A percentile compares a stretch with the other conserved stretches of the same genome.
Evolutionary conservation across 1,284 basidiomycete genomes (phyloP).

Genomic region (Fomitiporia mediterranea): DNA sequence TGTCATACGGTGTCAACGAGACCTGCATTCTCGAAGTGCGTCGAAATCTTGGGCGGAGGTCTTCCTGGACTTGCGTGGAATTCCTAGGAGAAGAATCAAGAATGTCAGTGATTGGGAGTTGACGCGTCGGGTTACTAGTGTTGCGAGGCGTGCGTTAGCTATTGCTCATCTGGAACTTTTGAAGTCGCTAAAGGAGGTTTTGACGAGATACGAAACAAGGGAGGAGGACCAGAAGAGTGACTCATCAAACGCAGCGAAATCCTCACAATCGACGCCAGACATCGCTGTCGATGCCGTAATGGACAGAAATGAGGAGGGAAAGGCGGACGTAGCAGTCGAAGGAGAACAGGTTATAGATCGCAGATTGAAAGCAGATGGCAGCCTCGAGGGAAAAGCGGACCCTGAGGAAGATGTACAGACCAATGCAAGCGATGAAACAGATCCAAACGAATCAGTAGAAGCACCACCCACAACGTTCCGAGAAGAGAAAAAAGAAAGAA

Average conservation of each 20-base stretch:
- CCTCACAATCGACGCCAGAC: background rate
- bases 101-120: background rate
- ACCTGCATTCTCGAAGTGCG: background rate
- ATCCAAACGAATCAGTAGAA: background rate
- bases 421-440: background rate
- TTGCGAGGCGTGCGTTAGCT: background rate
- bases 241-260: too few species aligned
- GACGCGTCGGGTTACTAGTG: constrained; percentile 6
- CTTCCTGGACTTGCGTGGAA: constrained; percentile 11
- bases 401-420: background rate
- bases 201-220: background rate
- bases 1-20: background rate
- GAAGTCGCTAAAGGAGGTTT: background rate
- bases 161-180: background rate
- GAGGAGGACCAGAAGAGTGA: too few species aligned
- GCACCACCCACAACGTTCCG: background rate
- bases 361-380: background rate
- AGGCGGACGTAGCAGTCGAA: too few species aligned
- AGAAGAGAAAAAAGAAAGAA: constrained; percentile 1
- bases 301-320: too few species aligned
- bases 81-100: background rate
- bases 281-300: too few species aligned
- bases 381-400: background rate
- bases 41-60: constrained; percentile 6
- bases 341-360: too few species aligned